phyloP scores from a whole-genome alignment of 768 basidiomycete species.

The Psilocybe tampanensis region DNA sequence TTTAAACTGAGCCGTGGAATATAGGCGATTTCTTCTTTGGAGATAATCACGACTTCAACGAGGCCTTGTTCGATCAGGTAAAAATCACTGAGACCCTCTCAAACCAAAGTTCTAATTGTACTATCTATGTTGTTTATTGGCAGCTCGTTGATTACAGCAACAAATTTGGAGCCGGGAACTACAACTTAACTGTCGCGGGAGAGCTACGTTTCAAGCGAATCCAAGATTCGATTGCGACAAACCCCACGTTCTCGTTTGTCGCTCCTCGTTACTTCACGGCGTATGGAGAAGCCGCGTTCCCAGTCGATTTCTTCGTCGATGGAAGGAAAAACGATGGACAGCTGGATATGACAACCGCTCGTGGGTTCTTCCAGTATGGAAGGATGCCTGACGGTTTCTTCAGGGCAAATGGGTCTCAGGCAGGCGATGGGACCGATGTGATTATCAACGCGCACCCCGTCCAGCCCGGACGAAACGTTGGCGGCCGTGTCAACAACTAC shows the following conservation, averaged over 20 bases:
- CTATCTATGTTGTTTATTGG: no score
- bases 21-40: conserved; percentile 24
- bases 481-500: conserved; percentile 20
- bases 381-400: conserved; percentile 23
- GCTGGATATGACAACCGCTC: conserved; percentile 22
- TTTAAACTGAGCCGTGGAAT: no score
- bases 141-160: conserved; percentile 24
- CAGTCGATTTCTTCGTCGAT: conserved; percentile 25
- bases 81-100: no score
- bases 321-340: conserved; percentile 22
- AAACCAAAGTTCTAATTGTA: no score
- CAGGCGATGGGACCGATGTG: conserved; percentile 8
- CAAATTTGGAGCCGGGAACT: conserved; percentile 26
- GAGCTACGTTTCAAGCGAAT: conserved; percentile 25
- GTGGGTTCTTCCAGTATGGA: conserved; percentile 25
- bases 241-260: conserved; percentile 25
- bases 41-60: conserved; percentile 27
- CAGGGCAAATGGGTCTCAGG: conserved; percentile 16
- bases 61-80: conserved; percentile 25
- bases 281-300: conserved; percentile 25
- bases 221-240: conserved; percentile 28
- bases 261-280: conserved; percentile 27
- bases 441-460: conserved; percentile 16
- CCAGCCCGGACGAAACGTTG: conserved; percentile 20
- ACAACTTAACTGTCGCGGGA: conserved; percentile 26